Base-by-base conservation (phyloP, 768 basidiomycete species). In the Coprinopsis marcescibilis region DNA sequence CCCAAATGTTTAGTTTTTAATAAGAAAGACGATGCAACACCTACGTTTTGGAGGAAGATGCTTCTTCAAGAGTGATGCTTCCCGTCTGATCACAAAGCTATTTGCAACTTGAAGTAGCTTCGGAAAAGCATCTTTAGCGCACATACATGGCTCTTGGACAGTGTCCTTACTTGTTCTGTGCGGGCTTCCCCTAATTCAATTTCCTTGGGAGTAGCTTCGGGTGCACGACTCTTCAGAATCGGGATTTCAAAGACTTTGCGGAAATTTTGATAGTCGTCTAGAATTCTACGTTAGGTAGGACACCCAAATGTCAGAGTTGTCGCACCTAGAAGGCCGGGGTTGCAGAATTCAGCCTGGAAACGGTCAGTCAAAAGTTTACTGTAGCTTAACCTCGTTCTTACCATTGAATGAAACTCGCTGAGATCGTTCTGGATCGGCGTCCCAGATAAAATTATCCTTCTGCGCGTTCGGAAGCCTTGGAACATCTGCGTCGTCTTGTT, bases 381-480 rank as follows among this genome's bases (percentile, higher is more conserved):
- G 11, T 6, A 33, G 20, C n/a, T 10, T 15, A 21, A 27, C 21
- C 13, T 27, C 10, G 21, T 32, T 35, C 11, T 52, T 53, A 92
- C 93, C 95, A 98, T 98, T 3, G 92, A 79, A 64, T 96, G 95
- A 59, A 95, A 95, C 63, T 99, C 96, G 52, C 85, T 72, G 23
- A 99, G 66, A 61, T 97, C 91, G 64, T 99, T 99, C 62, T 98
- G 96, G 33, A 99, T 89, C 0, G 96, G 96, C 1, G 96, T 99
- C 25, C 96, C 96, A 0, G 93, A 93, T 3, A 99, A 71, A 29
- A 99, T 94, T 51, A 97, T 75, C 29, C 95, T 70, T 19, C 89
- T 73, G 10, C 74, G 76, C 2, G 90, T 91, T 39, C 75, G 74
- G 23, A 99, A 68, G 3, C 77, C 73, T 43, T 84, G 81, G 57